Base-by-base conservation (phyloP, 2,329 filamentous ascomycete species). In the Fusarium sp. region DNA sequence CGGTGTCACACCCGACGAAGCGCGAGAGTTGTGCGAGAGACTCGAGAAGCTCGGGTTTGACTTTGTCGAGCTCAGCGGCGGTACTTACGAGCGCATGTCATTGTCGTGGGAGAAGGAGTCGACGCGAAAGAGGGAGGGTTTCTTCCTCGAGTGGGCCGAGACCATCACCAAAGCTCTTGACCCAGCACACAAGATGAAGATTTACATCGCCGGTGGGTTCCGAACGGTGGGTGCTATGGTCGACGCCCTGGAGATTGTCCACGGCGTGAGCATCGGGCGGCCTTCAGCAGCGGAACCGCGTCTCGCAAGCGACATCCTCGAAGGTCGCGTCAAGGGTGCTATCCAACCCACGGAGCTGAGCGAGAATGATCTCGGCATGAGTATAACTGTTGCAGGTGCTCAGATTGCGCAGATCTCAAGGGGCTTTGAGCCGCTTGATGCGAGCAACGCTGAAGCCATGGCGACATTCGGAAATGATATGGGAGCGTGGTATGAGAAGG, bases 111-210 rank as follows among this genome's bases (percentile, higher is more conserved):
- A 83, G 75, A 80, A 83, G 60, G 86, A 88, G 47, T 83, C 80
- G 26, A 89, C 85, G 5, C 79, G 78, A 72, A 82, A 83, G 76
- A 79, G 85, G 3, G 86, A 88, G 73, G 82, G 83, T 1, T 89
- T 87, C 80, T 89, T 89, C 78, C 71, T 89, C 46, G 84, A 88
- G 4, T 89, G 87, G 59, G 87, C 86, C 0, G 81, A 88, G 68
- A 71, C 77, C 58, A 82, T 89, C 73, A 77, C 82, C 32, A 75
- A 73, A 2, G 67, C 70, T 5, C 71, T 82, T 13, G 48, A 65
- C 5, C 32, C 55, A 5, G 61, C 65, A 17, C 78, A 62, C 2
- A 83, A 84, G 74, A 88, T 87, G 6, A 85, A 81, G 70, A 80
- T 80, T 0, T 89, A 87, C 70, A 78, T 89, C 33, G 87, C 85